Percentiles rank a stretch among this genome's conserved stretches.
Evolutionary conservation across 2,329 filamentous ascomycete genomes (phyloP).

Genomic region (Alternaria solani): DNA sequence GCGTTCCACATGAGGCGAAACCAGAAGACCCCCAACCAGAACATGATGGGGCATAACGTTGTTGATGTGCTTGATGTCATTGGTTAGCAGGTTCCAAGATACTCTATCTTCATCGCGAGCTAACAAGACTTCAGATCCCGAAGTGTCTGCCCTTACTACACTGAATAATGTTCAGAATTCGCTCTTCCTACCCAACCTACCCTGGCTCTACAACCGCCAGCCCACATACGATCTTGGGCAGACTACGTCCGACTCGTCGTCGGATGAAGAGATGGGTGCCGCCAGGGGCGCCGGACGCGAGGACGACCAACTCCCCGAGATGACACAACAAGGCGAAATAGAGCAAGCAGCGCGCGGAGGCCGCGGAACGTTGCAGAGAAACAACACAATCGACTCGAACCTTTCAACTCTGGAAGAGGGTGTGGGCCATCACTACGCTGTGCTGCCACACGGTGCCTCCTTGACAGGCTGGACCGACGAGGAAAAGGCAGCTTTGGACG

Average conservation of each 20-base stretch:
- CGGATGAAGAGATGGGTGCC: constrained; percentile 36
- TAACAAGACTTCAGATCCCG: constrained; percentile 69
- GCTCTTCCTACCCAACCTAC: constrained; percentile 82
- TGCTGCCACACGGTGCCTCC: constrained; percentile 76
- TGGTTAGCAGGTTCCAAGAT: constrained; percentile 57
- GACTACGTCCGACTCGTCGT: constrained; percentile 45
- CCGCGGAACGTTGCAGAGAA: constrained; percentile 22
- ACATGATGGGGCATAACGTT: constrained; percentile 62
- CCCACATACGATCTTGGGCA: constrained; percentile 78
- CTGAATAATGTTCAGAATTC: constrained; percentile 94
- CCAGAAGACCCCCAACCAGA: constrained; percentile 50
- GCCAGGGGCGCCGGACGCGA: constrained; percentile 17
- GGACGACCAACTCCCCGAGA: constrained; percentile 27
- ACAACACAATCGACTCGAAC: constrained; percentile 43
- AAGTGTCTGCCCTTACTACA: constrained; percentile 82
- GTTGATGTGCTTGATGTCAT: constrained; percentile 75
- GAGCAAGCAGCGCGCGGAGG: constrained; percentile 22
- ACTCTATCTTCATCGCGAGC: constrained; percentile 24
- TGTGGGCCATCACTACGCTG: constrained; percentile 71
- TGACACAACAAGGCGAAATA: constrained; percentile 28
- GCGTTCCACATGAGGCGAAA: constrained; percentile 39
- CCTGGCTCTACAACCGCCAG: constrained; percentile 74
- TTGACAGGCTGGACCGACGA: constrained; percentile 78
- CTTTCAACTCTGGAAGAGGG: constrained; percentile 56
- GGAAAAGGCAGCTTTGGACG: constrained; percentile 79